Conservation (phyloP, 2,329 filamentous ascomycete genomes). For the Colletotrichum magnum region DNA sequence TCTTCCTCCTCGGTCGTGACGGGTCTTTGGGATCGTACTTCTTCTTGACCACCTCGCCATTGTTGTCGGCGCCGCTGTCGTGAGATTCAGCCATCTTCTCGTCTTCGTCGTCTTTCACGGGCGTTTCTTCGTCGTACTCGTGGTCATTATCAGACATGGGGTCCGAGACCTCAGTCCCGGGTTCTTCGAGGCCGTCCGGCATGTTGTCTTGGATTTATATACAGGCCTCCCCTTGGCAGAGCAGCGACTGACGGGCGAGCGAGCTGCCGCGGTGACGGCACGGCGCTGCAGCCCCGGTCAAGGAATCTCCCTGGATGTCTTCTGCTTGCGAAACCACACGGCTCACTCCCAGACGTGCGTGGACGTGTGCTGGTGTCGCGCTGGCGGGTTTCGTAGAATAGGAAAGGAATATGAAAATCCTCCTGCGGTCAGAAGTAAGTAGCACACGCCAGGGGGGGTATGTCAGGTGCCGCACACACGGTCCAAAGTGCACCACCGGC, state of each 20-base stretch:
- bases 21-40: constrained; percentile 91
- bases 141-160: constrained; percentile 72
- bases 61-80: constrained; percentile 55
- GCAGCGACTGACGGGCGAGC: constrained; percentile 20
- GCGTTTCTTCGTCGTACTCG: constrained; percentile 66
- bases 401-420: constrained; percentile 34
- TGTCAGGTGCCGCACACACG: constrained; percentile 30
- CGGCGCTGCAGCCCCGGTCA: constrained; percentile 51
- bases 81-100: constrained; percentile 64
- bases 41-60: constrained; percentile 69
- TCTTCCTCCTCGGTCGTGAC: constrained; percentile 90
- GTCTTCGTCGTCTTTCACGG: constrained; percentile 63
- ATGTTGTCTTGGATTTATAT: constrained; percentile 71
- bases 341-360: constrained; percentile 34
- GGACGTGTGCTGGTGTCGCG: constrained; percentile 25
- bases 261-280: constrained; percentile 46
- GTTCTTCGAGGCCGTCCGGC: constrained; percentile 68
- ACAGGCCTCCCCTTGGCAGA: constrained; percentile 43
- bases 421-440: constrained; percentile 32
- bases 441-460: constrained; percentile 35
- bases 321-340: constrained; percentile 40
- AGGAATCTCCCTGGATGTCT: constrained; percentile 21
- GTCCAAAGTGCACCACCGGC: constrained; percentile 18
- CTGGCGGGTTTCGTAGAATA: constrained; percentile 32
- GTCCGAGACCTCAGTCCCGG: constrained; percentile 70